These are phyloP conservation scores for Dothideomycetes sp. DNA, from an alignment of 2,329 filamentous ascomycete species.

Conservation along the genomic window DNA sequence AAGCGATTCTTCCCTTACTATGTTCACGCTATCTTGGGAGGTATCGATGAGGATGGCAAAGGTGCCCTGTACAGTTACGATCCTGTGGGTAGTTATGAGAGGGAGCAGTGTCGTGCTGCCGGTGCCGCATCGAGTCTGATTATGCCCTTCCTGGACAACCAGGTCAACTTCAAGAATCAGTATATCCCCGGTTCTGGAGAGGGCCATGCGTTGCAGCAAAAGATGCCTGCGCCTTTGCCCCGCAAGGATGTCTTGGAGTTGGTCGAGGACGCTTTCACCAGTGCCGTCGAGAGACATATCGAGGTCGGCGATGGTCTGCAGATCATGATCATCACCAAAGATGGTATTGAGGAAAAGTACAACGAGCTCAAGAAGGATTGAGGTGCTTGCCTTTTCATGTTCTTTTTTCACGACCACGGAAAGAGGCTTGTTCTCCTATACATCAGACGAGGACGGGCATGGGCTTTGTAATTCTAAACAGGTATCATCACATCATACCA, in stretches of 20 bases:
- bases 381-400: too few species aligned
- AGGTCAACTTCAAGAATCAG: slow-evolving; percentile 99
- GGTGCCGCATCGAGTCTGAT: slow-evolving; percentile 81
- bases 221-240: slow-evolving; percentile 59
- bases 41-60: slow-evolving; percentile 86
- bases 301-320: slow-evolving; percentile 95
- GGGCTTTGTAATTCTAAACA: too few species aligned
- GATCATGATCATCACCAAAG: slow-evolving; percentile 83
- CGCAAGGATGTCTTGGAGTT: slow-evolving; percentile 69
- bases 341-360: slow-evolving; percentile 81
- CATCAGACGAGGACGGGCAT: too few species aligned
- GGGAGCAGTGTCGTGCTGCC: slow-evolving; percentile 89
- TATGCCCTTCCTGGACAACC: slow-evolving; percentile 98
- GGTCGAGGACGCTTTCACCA: slow-evolving; percentile 96
- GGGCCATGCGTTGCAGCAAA: slow-evolving; percentile 70
- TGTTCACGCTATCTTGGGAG: slow-evolving; percentile 85
- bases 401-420: too few species aligned
- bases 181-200: slow-evolving; percentile 78
- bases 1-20: slow-evolving; percentile 99
- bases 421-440: too few species aligned
- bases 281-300: slow-evolving; percentile 91
- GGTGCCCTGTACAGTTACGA: slow-evolving; percentile 97
- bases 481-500: too few species aligned
- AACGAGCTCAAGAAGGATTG: slow-evolving; percentile 83
- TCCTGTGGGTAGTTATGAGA: slow-evolving; percentile 93